phyloP scores from a whole-genome alignment of 345 rosid species.

The Melaleuca alternifolia region DNA sequence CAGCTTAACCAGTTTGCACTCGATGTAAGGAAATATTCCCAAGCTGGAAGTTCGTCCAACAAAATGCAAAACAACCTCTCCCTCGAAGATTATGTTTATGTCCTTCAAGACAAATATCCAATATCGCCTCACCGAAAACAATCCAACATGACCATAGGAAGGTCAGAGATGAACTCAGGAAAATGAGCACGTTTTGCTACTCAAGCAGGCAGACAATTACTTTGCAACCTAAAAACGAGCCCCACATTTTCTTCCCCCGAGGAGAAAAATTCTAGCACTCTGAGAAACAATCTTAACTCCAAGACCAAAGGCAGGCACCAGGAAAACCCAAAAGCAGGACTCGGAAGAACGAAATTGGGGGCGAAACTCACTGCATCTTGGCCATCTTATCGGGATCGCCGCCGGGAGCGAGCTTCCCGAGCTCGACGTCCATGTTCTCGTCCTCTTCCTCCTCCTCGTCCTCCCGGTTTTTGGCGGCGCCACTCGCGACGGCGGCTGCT shows the following conservation, averaged over 20 bases:
- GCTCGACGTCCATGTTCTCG: conserved; percentile 84
- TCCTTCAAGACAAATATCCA: not conserved
- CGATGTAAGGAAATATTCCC: not conserved
- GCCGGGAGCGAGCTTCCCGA: conserved; percentile 56
- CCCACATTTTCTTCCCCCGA: not conserved
- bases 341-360: not conserved
- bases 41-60: not conserved
- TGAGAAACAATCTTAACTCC: not conserved
- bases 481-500: not conserved
- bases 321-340: not conserved
- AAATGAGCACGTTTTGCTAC: not conserved
- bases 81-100: not conserved
- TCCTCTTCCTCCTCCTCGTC: conserved; percentile 82
- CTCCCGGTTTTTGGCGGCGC: conserved; percentile 23
- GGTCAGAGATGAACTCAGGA: not conserved
- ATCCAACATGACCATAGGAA: not conserved
- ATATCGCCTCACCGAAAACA: not conserved
- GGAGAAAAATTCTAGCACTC: not conserved
- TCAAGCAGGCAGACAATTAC: not conserved
- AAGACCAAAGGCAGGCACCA: not conserved
- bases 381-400: conserved; percentile 79
- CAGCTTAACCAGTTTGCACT: not conserved
- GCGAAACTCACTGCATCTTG: conserved; percentile 72
- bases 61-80: not conserved
- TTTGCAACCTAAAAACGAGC: not conserved